Base-by-base conservation (phyloP, 306 rosid genomes). In the Nissolia schottii region DNA sequence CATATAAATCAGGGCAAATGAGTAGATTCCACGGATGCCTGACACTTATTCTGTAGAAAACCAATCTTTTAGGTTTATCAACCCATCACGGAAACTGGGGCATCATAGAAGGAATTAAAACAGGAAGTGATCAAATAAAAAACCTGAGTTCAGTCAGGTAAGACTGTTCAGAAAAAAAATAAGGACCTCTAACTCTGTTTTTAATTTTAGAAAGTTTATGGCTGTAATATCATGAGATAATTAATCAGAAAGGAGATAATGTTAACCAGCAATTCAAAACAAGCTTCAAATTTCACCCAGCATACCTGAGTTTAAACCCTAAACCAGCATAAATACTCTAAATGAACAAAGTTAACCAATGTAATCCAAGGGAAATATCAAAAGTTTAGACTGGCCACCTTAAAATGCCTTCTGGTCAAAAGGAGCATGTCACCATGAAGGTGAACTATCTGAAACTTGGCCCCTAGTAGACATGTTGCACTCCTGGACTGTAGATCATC, bases 401-500 rank as follows among this genome's bases (percentile, higher is more conserved):
- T n/a, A n/a, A n/a, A n/a, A n/a, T n/a, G n/a, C n/a, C n/a, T n/a
- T n/a, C n/a, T n/a, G n/a, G n/a, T n/a, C n/a, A n/a, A n/a, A n/a
- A n/a, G n/a, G n/a, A n/a, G n/a, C n/a, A n/a, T n/a, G n/a, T n/a
- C n/a, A n/a, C n/a, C n/a, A n/a, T n/a, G n/a, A n/a, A n/a, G n/a
- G n/a, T n/a, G n/a, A n/a, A n/a, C n/a, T n/a, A n/a, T n/a, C n/a
- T n/a, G n/a, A n/a, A n/a, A n/a, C n/a, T n/a, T n/a, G n/a, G n/a
- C n/a, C n/a, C n/a, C n/a, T n/a, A n/a, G n/a, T n/a, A n/a, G n/a
- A n/a, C n/a, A n/a, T n/a, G n/a, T n/a, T n/a, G n/a, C n/a, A n/a
- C 40, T 85, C 96, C 98, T 92, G 84, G 77, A 80, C 75, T 80
- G 79, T 74, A 62, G 28, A 79, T 35, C 71, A 53, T 74, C 40